phyloP scores from a whole-genome alignment of 305 asterid species.

The Solanum hybrid region DNA sequence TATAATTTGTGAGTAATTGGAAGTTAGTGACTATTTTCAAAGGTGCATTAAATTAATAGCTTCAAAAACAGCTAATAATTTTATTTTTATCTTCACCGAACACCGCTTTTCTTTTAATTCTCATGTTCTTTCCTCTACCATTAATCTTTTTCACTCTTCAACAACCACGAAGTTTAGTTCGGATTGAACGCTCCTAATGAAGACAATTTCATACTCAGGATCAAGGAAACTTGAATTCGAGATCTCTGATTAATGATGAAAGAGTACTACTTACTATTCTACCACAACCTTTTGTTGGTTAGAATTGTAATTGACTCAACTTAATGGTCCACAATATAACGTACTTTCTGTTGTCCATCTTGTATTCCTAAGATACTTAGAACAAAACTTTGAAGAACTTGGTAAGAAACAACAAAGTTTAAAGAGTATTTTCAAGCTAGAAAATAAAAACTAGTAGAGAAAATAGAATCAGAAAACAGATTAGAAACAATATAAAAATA shows the following conservation, averaged over 20 bases:
- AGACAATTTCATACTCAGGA: not conserved
- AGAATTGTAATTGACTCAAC: not conserved
- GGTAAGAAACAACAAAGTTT: too few species aligned
- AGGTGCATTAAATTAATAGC: conserved; percentile 1
- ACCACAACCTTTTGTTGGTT: not conserved
- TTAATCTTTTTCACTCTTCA: not conserved
- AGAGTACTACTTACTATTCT: too few species aligned
- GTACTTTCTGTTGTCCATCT: not conserved
- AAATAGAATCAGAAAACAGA: too few species aligned
- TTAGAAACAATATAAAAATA: too few species aligned
- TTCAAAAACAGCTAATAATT: not conserved
- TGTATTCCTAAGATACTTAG: too few species aligned
- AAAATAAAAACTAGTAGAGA: too few species aligned
- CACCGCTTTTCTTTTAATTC: not conserved
- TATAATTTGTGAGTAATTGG: not conserved
- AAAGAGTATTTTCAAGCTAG: too few species aligned
- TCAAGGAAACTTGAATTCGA: too few species aligned
- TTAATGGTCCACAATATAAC: not conserved
- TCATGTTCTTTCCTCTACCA: not conserved
- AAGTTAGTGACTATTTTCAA: not conserved
- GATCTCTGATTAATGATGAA: too few species aligned
- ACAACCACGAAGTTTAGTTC: not conserved
- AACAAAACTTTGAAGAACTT: too few species aligned
- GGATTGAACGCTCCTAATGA: not conserved
- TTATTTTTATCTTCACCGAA: not conserved